These are phyloP conservation scores for Geotrichum candidum DNA, from an alignment of 1,139 yeast genomes.

Conservation along the genomic window DNA sequence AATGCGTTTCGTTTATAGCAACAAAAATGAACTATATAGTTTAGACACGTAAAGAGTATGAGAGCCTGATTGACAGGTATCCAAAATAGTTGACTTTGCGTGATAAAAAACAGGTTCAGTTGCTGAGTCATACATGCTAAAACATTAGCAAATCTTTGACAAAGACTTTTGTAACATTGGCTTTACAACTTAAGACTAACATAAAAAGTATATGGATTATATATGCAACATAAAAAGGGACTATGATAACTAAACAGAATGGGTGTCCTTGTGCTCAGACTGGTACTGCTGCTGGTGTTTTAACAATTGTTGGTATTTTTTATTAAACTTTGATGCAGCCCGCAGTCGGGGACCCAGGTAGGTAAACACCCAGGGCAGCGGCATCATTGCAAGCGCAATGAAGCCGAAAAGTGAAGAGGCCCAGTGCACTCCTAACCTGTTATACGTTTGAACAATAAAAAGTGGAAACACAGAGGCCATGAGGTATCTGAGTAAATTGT, in stretches of 20 bases:
- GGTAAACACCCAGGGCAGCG: constrained; percentile 59
- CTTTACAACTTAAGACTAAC: background rate
- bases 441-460: constrained; percentile 56
- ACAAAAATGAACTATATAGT: background rate
- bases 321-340: constrained; percentile 30
- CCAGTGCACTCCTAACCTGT: constrained; percentile 54
- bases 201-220: background rate
- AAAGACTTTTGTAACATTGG: background rate
- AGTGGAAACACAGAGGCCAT: constrained; percentile 75
- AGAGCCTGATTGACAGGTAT: background rate
- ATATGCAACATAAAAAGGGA: background rate
- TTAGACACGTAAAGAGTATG: background rate
- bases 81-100: background rate
- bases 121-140: background rate
- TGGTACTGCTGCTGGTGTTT: background rate
- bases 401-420: constrained; percentile 56
- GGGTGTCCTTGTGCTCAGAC: background rate
- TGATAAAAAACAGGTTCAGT: background rate
- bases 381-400: constrained; percentile 50
- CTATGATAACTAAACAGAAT: background rate
- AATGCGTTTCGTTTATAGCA: background rate
- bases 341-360: constrained; percentile 53
- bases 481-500: constrained; percentile 59
- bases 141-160: background rate
- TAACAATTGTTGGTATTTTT: background rate